Conservation (phyloP, 1,139 yeast genomes). For the Sugiyamaella paludigena region DNA sequence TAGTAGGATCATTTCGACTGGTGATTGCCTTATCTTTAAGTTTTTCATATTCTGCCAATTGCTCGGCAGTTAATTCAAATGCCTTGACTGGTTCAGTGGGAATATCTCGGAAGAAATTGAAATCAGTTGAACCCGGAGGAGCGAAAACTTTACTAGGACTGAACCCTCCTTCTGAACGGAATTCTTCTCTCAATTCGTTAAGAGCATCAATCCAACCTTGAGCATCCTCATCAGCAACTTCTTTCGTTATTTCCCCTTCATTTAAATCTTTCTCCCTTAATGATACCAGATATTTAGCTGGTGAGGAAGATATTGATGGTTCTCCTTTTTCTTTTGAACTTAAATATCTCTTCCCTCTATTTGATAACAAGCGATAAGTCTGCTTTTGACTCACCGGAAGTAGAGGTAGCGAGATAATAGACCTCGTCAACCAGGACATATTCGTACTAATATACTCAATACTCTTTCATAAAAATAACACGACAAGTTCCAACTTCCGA, state of each 20-base stretch:
- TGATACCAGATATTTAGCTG: conserved; percentile 28
- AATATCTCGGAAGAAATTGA: conserved; percentile 26
- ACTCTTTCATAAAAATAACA: too few relatives aligned
- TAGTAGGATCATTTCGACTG: conserved; percentile 59
- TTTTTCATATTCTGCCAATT: conserved; percentile 52
- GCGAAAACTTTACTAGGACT: conserved; percentile 34
- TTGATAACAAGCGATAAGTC: too few relatives aligned
- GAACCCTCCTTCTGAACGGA: conserved; percentile 39
- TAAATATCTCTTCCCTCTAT: too few relatives aligned
- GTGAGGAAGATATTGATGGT: background rate
- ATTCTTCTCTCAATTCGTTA: conserved; percentile 50
- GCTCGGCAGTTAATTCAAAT: conserved; percentile 55
- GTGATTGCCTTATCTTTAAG: conserved; percentile 60
- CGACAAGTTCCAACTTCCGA: too few relatives aligned
- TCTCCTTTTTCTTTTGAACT: too few relatives aligned
- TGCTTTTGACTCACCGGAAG: too few relatives aligned
- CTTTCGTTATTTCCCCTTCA: conserved; percentile 17
- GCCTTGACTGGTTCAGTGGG: conserved; percentile 10
- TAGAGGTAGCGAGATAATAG: too few relatives aligned
- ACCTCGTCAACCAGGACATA: too few relatives aligned
- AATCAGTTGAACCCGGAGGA: conserved; percentile 31
- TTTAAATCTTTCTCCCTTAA: conserved; percentile 20
- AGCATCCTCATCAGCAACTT: conserved; percentile 51
- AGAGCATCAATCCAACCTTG: conserved; percentile 67
- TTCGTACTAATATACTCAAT: too few relatives aligned